Evolutionary conservation across 2,329 filamentous ascomycete species (phyloP), one percentile per base, ranked within the genome.

Genomic region (Neocucurbitaria cava): DNA sequence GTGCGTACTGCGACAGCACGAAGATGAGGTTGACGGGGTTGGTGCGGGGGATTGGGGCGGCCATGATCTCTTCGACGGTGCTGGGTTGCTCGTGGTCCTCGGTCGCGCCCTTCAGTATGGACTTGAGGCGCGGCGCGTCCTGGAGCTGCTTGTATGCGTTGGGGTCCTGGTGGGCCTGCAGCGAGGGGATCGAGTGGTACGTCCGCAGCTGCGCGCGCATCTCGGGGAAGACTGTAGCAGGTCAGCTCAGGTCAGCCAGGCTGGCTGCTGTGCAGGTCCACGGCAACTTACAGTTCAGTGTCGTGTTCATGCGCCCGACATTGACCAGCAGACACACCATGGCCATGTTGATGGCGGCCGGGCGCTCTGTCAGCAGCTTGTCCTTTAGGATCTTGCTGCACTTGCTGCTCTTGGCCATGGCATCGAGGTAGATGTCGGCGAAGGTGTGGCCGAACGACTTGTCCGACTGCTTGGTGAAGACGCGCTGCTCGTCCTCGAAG

Each of bases 321-420:
- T 99, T 99, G 74, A 99, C 95, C 68, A 99, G 80, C 62, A 99
- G 81, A 77, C 95, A 99, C 54, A 99, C 94, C 95, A 99, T 99
- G 48, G 95, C 95, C 95, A 99, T 99, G 71, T 92, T 94, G 75
- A 96, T 92, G 31, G 94, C 95, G 20, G 93, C 93, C 61, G 92
- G 89, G 69, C 91, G 88, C 74, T 99, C 95, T 64, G 89, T 95
- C 69, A 96, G 84, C 61, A 99, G 83, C 81, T 99, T 98, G 77
- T 99, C 95, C 76, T 96, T 92, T 61, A 99, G 83, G 45, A 99
- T 95, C 79, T 98, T 98, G 83, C 95, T 98, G 24, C 94, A 98
- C 82, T 99, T 99, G 83, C 92, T 97, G 79, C 95, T 99, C 76
- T 92, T 87, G 3, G 95, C 92, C 94, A 99, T 98, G 56, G 95